Evolutionary conservation across 345 rosid genomes (phyloP).

Genomic region (Citropsis articulata): DNA sequence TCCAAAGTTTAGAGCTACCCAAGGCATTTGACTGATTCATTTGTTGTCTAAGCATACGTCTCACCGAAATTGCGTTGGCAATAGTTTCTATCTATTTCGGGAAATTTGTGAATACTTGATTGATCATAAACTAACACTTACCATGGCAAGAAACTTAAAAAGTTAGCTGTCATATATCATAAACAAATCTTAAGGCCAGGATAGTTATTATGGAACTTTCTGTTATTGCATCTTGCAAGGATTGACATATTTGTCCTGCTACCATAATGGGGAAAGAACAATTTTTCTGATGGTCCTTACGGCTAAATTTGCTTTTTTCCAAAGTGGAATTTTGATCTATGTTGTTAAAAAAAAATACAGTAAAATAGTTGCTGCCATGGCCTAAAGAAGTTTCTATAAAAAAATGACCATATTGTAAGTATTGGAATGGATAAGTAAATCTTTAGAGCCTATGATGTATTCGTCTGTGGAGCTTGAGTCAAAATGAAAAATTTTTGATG

Average conservation of each 20-base stretch:
- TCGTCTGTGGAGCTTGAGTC: neutral
- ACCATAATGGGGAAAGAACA: neutral
- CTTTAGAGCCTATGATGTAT: conserved; percentile 2
- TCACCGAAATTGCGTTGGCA: neutral
- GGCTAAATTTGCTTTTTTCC: neutral
- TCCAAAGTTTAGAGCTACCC: neutral
- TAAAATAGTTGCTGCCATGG: neutral
- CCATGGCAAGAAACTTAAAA: neutral
- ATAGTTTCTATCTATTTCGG: neutral
- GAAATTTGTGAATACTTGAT: neutral
- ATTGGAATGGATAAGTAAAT: neutral
- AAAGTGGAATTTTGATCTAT: neutral
- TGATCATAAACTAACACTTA: neutral
- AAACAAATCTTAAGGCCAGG: neutral
- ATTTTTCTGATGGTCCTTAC: neutral
- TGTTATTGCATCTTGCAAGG: neutral
- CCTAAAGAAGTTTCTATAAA: neutral
- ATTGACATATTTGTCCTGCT: neutral
- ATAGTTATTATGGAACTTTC: neutral
- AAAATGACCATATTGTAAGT: neutral
- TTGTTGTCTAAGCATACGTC: neutral
- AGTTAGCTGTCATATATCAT: neutral
- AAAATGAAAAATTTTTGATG: too few relatives aligned
- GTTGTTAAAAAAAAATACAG: neutral
- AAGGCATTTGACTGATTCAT: neutral